Evolutionary conservation across 208 protist species (phyloP), one percentile per base, ranked within the genome.

Genomic region (Leishmania tropica): DNA sequence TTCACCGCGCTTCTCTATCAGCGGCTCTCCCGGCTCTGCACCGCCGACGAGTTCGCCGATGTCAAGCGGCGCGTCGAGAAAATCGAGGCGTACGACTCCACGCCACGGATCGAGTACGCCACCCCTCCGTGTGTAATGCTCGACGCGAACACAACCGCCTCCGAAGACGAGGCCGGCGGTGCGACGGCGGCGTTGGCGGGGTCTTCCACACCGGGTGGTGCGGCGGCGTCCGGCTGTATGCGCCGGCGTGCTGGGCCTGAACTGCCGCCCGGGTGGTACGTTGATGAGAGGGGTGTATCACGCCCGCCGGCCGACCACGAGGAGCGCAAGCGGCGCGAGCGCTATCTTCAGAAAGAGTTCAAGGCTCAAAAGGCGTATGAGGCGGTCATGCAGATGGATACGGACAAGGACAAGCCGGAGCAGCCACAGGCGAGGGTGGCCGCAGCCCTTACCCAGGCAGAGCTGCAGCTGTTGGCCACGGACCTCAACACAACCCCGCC

Each of bases 301-400:
- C 83, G 89, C 11, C 93, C 93, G 7, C 85, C 85, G 17, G 80
- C 84, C 1, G 85, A 85, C 35, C 58, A 76, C 60, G 82, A 78
- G 76, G 84, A 85, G 72, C 74, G 67, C 35, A 75, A 82, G 78
- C 80, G 88, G n/a, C 85, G 88, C 64, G 94, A 97, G 76, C 83
- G 72, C n/a, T 93, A 86, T 73, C 65, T 83, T 56, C 83, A 82
- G 62, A 83, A 85, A 13, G 90, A 97, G 85, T 93, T 94, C 85
- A 87, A 86, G 62, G 94, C 91, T 37, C 85, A 83, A 40, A 96
- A 93, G 56, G 92, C 94, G 45, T 95, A 94, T 78, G 91, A 95
- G 84, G 88, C 90, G 0, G 88, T 88, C 0, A 86, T 96, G 76
- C 76, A 87, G 64, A 78, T 93, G 1, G 71, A 86, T 82, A 24